Evolutionary conservation across 495 filamentous ascomycete genomes (phyloP), one percentile per base, ranked within the genome.

Genomic region (Aspergillus sclerotiicarbonarius): DNA sequence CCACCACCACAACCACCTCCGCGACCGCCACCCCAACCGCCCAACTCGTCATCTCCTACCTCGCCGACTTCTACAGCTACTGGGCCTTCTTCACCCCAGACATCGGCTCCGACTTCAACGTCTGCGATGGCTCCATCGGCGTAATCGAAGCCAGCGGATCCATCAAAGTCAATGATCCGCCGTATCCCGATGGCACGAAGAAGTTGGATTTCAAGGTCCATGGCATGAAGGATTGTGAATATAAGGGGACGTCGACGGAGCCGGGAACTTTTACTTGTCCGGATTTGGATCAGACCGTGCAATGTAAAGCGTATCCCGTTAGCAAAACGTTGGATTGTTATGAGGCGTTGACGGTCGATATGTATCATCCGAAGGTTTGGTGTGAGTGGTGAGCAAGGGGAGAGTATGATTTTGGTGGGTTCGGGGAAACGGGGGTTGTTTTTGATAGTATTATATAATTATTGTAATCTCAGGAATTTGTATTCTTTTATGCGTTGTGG

Each of bases 371-470:
- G 18, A 47, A 47, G 44, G 18, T 47, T 20, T 13, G 18, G 44
- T 47, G 44, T 47, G 5, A 21, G 44, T 47, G 44, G 44, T 47
- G 43, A 45, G 41, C n/a, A n/a, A n/a, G n/a, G n/a, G n/a, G n/a
- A n/a, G n/a, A n/a, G n/a, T n/a, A n/a, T n/a, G n/a, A n/a, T n/a
- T n/a, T n/a, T 46, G n/a, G 16, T 15, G 12, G n/a, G 41, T 6
- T 15, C 16, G 41, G 13, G 41, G 41, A n/a, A 5, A 6, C 5
- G 15, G 6, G 21, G 44, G 8, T 20, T n/a, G 43, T 15, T 45
- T n/a, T 15, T 15, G 41, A 15, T 44, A n/a, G n/a, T n/a, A n/a
- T n/a, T n/a, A n/a, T n/a, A n/a, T n/a, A n/a, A n/a, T n/a, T n/a
- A n/a, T n/a, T n/a, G n/a, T n/a, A n/a, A n/a, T n/a, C n/a, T n/a